Evolutionary conservation across 2,329 filamentous ascomycete genomes (phyloP), one percentile per base, ranked within the genome.

Genomic region (Bipolaris gigantea): DNA sequence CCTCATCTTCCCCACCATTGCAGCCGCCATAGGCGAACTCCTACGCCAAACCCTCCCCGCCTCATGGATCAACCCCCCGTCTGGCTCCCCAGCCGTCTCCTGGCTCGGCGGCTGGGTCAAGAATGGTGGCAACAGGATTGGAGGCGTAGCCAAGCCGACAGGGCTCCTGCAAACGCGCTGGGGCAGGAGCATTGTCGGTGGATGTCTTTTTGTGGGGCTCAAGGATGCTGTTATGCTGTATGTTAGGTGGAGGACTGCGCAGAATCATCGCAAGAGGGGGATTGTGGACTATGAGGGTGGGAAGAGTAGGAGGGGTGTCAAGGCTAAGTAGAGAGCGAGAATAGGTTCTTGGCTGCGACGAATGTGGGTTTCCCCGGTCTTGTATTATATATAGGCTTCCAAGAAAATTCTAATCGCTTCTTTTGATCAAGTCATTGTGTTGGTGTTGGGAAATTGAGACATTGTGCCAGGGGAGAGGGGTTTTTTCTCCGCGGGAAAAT

Each of bases 141-240:
- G 61, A 10, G 48, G n/a, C 11, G 55, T 30, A 9, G 57, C 71
- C 27, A 71, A 79, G 33, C 78, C 82, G 3, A 83, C 84, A 0
- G 87, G 89, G 0, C 79, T 97, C 23, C 73, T 99, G 30, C 89
- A 94, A 68, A 85, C 89, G 63, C 85, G 87, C 54, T 97, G 94
- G 91, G 94, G 92, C 1, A 82, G 94, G 51, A 97, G 90, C 66
- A 79, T 99, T 2, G 82, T 94, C 1, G 94, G 94, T 1, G 94
- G 94, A 0, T 94, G 90, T 70, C 76, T 96, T 18, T 96, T 93
- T 66, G 87, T 97, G 15, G 86, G 96, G 9, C 74, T 96, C 48
- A 94, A 93, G 73, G 86, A 88, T 71, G 82, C 82, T 6, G 64
- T 87, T 32, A 75, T 85, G 63, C 73, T 87, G 2, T 88, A 87